Conservation (phyloP, 768 basidiomycete species). For the Leccinum ochraceum region DNA sequence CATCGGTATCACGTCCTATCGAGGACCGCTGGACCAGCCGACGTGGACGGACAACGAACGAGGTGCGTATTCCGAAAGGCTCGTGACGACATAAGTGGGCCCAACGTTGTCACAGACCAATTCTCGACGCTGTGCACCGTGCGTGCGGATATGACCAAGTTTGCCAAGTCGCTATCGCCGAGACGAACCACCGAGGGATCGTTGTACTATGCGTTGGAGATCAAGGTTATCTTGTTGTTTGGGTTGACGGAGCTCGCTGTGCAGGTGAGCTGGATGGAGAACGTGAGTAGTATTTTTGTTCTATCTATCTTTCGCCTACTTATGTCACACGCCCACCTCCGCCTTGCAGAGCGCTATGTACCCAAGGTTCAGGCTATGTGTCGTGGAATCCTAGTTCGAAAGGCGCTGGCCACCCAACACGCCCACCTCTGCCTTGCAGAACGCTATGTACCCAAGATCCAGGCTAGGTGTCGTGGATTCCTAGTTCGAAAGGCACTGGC, state of each 20-base stretch:
- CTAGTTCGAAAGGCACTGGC: too few species aligned
- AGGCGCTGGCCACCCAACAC: too few species aligned
- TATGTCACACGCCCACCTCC: too few species aligned
- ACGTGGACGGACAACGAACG: constrained; percentile 37
- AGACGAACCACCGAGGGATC: constrained; percentile 24
- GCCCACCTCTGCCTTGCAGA: too few species aligned
- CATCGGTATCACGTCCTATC: constrained; percentile 32
- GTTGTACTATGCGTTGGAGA: constrained; percentile 29
- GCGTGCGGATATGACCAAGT: constrained; percentile 33
- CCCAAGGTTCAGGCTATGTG: too few species aligned
- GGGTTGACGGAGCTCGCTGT: constrained; percentile 56
- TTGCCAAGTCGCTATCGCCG: constrained; percentile 27
- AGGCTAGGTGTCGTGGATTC: too few species aligned
- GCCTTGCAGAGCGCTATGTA: too few species aligned
- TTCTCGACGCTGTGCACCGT: constrained; percentile 39
- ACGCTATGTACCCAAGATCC: too few species aligned
- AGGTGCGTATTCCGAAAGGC: constrained; percentile 16
- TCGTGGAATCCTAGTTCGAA: too few species aligned
- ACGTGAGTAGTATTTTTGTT: constrained; percentile 38
- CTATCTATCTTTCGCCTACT: too few species aligned
- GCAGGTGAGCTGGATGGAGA: constrained; percentile 51
- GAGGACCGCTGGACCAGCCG: constrained; percentile 29
- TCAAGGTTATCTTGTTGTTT: constrained; percentile 46
- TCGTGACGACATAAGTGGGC: neutral
- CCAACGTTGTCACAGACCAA: constrained; percentile 25